These are phyloP conservation scores for Boletales sp. DNA, from an alignment of 768 basidiomycete genomes.

Conservation along the genomic window DNA sequence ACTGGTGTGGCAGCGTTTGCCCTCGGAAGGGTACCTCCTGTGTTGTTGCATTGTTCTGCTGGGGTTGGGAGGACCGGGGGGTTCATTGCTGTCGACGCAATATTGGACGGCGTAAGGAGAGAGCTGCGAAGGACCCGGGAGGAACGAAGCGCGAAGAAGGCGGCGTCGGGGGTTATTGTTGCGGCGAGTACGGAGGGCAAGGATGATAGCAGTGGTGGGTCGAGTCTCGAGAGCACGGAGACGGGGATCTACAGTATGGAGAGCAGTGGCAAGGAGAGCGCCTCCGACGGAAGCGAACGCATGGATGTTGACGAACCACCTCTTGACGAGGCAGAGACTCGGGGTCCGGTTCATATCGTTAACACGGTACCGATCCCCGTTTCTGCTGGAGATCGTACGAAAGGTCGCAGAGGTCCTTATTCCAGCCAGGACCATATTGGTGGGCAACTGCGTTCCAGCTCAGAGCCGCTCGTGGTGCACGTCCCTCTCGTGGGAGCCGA, in stretches of 20 bases:
- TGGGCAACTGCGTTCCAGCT: slow-evolving; percentile 11
- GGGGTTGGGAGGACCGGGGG: slow-evolving; percentile 95
- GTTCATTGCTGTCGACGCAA: slow-evolving; percentile 85
- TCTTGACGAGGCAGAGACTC: neutral
- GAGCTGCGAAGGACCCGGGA: slow-evolving; percentile 47
- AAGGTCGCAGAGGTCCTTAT: slow-evolving; percentile 12
- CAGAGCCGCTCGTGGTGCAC: slow-evolving; percentile 27
- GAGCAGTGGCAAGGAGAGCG: slow-evolving; percentile 1
- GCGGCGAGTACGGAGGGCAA: neutral
- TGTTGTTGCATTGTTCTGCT: slow-evolving; percentile 87
- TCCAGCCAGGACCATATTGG: neutral
- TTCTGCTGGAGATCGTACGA: slow-evolving; percentile 26
- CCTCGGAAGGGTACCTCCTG: slow-evolving; percentile 46
- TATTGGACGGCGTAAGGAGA: slow-evolving; percentile 68
- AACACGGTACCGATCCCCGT: slow-evolving; percentile 27
- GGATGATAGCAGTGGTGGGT: slow-evolving; percentile 2
- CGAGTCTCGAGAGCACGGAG: slow-evolving; percentile 8
- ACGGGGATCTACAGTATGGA: slow-evolving; percentile 1
- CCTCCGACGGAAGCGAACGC: slow-evolving; percentile 7
- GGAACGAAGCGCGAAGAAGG: slow-evolving; percentile 6
- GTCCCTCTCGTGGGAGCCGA: slow-evolving; percentile 22
- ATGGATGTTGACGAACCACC: slow-evolving; percentile 28
- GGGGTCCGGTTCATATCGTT: slow-evolving; percentile 3
- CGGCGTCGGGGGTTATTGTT: neutral
- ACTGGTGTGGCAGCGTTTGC: slow-evolving; percentile 57